A percentile compares a stretch with the other conserved stretches of the same genome.
Evolutionary conservation across 148 eudicot species (phyloP).

Genomic region (Dianthus caryophyllus): DNA sequence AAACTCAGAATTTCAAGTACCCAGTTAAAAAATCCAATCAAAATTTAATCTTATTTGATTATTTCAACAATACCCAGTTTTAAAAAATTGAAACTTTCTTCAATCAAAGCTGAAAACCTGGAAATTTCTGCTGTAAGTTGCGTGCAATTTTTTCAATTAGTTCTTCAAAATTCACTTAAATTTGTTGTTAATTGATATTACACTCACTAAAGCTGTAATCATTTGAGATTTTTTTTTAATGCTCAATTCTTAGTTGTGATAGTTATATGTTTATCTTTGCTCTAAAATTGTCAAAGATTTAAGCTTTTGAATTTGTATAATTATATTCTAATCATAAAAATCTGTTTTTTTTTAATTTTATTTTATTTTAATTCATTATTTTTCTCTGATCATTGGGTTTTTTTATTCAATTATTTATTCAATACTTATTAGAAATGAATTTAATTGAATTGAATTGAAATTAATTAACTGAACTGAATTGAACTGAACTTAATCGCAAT

Average conservation of each 20-base stretch:
- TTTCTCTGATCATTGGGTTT: background rate
- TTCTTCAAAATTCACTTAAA: background rate
- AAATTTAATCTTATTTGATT: too few relatives aligned
- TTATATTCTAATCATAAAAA: background rate
- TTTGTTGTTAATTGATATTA: background rate
- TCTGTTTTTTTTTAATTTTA: background rate
- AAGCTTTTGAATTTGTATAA: background rate
- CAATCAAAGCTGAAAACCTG: background rate
- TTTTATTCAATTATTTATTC: too few relatives aligned
- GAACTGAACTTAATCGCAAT: too few relatives aligned
- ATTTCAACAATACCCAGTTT: background rate
- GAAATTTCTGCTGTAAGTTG: slow-evolving; percentile 5
- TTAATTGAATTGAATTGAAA: too few relatives aligned
- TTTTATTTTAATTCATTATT: background rate
- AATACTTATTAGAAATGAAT: too few relatives aligned
- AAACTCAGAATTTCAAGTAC: too few relatives aligned
- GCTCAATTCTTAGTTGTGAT: background rate
- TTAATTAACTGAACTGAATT: too few relatives aligned
- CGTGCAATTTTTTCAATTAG: background rate
- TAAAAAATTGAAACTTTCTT: background rate
- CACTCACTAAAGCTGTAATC: background rate
- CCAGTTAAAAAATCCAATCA: too few relatives aligned
- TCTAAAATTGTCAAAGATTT: background rate
- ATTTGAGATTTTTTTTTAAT: background rate
- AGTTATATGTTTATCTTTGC: background rate